A percentile compares a stretch with the other conserved stretches of the same genome.
phyloP scores from a whole-genome alignment of 805 yeast genomes.

The Debaryomyces prosopidis region DNA sequence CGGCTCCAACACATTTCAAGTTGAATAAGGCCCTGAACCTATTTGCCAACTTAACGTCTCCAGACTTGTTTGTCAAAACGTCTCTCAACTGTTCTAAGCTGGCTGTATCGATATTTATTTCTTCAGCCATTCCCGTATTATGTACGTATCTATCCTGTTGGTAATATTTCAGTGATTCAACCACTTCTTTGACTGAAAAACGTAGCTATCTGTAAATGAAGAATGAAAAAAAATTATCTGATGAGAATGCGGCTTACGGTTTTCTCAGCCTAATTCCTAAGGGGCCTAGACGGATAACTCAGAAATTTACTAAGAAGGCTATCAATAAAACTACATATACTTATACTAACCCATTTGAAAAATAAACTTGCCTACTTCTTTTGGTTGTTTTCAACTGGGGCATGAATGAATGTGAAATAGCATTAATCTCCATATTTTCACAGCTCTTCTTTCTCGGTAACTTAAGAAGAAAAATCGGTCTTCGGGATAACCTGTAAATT shows the following conservation, averaged over 20 bases:
- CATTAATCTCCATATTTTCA: too few species aligned
- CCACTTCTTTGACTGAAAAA: too few species aligned
- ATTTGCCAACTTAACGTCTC: conserved; percentile 73
- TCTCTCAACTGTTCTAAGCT: conserved; percentile 70
- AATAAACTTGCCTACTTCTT: too few species aligned
- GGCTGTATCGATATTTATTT: conserved; percentile 41
- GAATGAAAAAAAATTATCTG: not conserved
- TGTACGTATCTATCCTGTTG: not conserved
- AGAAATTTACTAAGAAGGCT: too few species aligned
- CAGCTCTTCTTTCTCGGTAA: too few species aligned
- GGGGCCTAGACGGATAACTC: too few species aligned
- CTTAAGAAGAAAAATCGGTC: too few species aligned
- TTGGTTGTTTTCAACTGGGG: too few species aligned
- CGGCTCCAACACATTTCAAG: conserved; percentile 82
- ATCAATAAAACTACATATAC: too few species aligned
- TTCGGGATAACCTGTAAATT: too few species aligned
- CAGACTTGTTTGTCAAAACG: conserved; percentile 61
- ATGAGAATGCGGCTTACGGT: not conserved
- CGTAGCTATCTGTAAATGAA: not conserved
- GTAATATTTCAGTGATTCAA: not conserved
- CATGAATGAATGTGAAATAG: too few species aligned
- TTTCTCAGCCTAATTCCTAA: not conserved
- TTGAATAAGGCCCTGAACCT: conserved; percentile 94
- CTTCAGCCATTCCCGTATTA: conserved; percentile 26
- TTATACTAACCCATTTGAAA: too few species aligned